phyloP scores from a whole-genome alignment of 495 filamentous ascomycete genomes.

The Niebla homalea region DNA sequence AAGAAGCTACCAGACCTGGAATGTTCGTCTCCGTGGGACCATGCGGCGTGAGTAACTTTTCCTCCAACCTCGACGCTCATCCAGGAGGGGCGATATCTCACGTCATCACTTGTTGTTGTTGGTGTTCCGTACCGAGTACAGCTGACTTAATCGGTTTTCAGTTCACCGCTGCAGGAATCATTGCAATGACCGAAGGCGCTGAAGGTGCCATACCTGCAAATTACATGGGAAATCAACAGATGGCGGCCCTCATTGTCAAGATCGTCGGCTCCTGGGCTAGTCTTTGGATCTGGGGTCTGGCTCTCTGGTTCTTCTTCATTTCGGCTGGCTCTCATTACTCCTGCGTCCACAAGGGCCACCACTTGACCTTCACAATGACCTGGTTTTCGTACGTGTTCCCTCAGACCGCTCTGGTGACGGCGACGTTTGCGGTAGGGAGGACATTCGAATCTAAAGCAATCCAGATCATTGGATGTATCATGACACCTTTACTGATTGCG shows the following conservation, averaged over 20 bases:
- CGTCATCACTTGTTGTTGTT: too few relatives aligned
- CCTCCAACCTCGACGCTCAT: too few relatives aligned
- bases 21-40: constrained; percentile 73
- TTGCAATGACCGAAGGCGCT: constrained; percentile 41
- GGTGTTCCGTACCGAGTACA: too few relatives aligned
- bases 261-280: constrained; percentile 46
- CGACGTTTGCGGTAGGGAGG: constrained; percentile 57
- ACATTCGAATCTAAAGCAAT: constrained; percentile 50
- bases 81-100: too few relatives aligned
- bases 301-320: constrained; percentile 78
- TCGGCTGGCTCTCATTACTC: constrained; percentile 63
- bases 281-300: constrained; percentile 76
- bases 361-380: constrained; percentile 71
- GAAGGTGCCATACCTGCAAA: constrained; percentile 32
- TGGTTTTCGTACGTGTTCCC: constrained; percentile 86
- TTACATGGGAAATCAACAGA: constrained; percentile 45
- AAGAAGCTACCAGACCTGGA: constrained; percentile 60
- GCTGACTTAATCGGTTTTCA: constrained; percentile 8
- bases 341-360: constrained; percentile 40
- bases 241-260: constrained; percentile 41
- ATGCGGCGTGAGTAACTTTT: not conserved
- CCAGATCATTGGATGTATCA: constrained; percentile 51
- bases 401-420: constrained; percentile 63
- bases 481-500: constrained; percentile 47
- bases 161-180: constrained; percentile 63